Evolutionary conservation across 352 stramenopile genomes (phyloP).

Genomic region (Aphanomyces invadans): DNA sequence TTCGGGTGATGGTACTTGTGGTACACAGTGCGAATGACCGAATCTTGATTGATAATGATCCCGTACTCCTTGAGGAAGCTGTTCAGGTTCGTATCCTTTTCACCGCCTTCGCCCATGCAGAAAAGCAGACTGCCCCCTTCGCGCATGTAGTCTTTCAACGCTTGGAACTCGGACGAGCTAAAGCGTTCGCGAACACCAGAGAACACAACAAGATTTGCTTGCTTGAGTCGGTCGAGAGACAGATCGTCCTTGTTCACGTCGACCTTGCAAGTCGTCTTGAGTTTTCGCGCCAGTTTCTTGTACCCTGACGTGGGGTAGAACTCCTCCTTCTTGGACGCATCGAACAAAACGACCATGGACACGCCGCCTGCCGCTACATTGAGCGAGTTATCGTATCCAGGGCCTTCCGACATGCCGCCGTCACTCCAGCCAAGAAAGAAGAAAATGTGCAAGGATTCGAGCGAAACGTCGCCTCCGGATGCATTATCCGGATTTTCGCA

Average conservation of each 20-base stretch:
- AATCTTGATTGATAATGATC: constrained; percentile 83
- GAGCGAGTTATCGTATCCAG: constrained; percentile 60
- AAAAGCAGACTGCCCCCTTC: constrained; percentile 86
- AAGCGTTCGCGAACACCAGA: constrained; percentile 85
- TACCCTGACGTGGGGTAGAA: constrained; percentile 87
- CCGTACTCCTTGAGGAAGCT: constrained; percentile 90
- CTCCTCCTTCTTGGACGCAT: constrained; percentile 91
- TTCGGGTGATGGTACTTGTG: constrained; percentile 97
- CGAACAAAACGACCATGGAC: constrained; percentile 74
- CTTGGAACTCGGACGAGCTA: constrained; percentile 77
- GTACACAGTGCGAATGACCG: constrained; percentile 89
- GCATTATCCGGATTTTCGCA: not conserved
- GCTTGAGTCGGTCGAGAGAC: constrained; percentile 77
- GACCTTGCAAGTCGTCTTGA: constrained; percentile 86
- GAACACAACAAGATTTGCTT: constrained; percentile 85
- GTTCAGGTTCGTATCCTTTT: constrained; percentile 93
- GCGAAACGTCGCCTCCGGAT: constrained; percentile 11
- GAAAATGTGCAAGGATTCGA: constrained; percentile 1
- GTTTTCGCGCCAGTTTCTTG: constrained; percentile 90
- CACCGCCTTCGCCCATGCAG: constrained; percentile 87
- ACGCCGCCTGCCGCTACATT: constrained; percentile 53
- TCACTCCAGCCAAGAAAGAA: not conserved
- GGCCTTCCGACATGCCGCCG: constrained; percentile 29
- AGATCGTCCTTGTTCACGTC: constrained; percentile 93
- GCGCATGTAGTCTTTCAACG: constrained; percentile 85